A percentile compares a stretch with the other conserved stretches of the same genome.
Evolutionary conservation across 1,139 yeast genomes (phyloP).

Genomic region (Scheffersomyces segobiensis): DNA sequence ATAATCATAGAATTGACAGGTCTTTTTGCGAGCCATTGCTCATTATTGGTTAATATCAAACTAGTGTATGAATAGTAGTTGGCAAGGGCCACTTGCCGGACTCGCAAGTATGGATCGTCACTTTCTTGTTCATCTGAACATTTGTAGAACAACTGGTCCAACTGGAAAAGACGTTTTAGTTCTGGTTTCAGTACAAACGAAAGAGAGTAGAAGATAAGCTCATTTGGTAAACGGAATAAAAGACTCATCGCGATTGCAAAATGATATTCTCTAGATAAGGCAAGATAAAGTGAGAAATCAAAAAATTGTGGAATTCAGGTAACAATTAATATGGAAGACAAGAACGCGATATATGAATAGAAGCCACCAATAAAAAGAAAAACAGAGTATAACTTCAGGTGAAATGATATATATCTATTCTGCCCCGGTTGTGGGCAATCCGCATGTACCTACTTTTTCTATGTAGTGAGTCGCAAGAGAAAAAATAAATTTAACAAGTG

Average conservation of each 20-base stretch:
- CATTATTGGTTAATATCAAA: conserved; percentile 15
- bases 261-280: not conserved
- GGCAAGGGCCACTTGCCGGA: conserved; percentile 19
- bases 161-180: conserved; percentile 15
- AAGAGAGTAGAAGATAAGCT: conserved; percentile 14
- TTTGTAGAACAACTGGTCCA: conserved; percentile 8
- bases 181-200: conserved; percentile 16
- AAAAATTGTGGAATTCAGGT: not conserved
- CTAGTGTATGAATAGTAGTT: conserved; percentile 14
- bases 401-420: not conserved
- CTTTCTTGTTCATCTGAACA: not conserved
- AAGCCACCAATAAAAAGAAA: not conserved
- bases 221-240: conserved; percentile 12
- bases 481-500: not conserved
- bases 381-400: not conserved
- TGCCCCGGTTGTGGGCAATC: not conserved
- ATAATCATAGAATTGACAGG: conserved; percentile 3
- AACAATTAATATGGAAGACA: not conserved
- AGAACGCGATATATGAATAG: not conserved
- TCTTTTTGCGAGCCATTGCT: not conserved
- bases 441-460: not conserved
- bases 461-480: not conserved
- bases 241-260: not conserved
- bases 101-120: conserved; percentile 8
- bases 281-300: not conserved